Conservation (phyloP, 768 basidiomycete genomes). For the Amanita muscaria region DNA sequence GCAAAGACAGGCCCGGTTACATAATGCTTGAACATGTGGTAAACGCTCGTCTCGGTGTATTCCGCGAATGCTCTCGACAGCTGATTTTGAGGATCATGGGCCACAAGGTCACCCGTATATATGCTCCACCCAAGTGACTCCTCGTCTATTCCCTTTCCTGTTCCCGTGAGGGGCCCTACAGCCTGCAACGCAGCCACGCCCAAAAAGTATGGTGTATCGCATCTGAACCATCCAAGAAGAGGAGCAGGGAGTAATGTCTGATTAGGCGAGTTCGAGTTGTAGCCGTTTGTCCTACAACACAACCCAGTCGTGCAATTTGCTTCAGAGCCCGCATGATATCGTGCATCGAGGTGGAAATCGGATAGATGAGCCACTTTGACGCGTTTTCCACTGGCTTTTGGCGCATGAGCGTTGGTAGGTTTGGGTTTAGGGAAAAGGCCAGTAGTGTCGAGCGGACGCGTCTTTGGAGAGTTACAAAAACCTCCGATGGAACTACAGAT, state of each 20-base stretch:
- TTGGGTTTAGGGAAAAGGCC: conserved; percentile 74
- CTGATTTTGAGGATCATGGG: conserved; percentile 62
- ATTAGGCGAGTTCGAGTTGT: conserved; percentile 43
- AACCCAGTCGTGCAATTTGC: conserved; percentile 44
- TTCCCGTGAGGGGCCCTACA: conserved; percentile 58
- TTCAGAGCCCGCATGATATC: conserved; percentile 61
- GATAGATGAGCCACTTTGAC: conserved; percentile 69
- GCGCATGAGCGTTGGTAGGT: conserved; percentile 53
- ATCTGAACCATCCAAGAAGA: conserved; percentile 50
- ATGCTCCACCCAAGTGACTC: conserved; percentile 58
- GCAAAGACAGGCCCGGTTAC: conserved; percentile 64
- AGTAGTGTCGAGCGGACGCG: conserved; percentile 52
- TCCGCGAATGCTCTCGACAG: conserved; percentile 40
- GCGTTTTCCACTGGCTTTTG: conserved; percentile 53
- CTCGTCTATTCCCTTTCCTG: conserved; percentile 24
- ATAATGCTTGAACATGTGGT: conserved; percentile 53
- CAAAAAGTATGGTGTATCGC: conserved; percentile 60
- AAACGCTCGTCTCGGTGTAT: conserved; percentile 18
- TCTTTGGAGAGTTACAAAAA: conserved; percentile 47
- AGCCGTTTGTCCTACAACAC: conserved; percentile 54
- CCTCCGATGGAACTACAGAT: not conserved
- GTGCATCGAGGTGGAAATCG: conserved; percentile 69
- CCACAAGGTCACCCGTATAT: conserved; percentile 68
- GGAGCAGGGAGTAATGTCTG: conserved; percentile 49
- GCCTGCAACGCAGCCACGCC: conserved; percentile 52